Conservation (phyloP, 2,329 filamentous ascomycete genomes). For the Apiospora rasikravindrae region DNA sequence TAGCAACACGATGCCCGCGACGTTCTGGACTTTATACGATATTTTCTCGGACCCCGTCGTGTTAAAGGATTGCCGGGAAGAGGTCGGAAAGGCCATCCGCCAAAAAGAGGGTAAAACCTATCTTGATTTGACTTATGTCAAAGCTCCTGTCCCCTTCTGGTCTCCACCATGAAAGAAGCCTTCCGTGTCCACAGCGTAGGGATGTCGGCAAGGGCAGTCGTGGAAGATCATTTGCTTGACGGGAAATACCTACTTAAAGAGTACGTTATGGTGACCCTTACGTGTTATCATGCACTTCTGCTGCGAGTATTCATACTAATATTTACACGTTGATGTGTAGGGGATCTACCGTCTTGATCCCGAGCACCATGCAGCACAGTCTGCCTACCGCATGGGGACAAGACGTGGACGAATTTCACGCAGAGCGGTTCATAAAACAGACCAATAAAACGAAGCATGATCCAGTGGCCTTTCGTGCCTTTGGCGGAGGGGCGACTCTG, state of each 20-base stretch:
- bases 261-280: background rate
- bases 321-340: background rate
- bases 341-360: slow-evolving; percentile 27
- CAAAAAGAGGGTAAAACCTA: background rate
- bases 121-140: slow-evolving; percentile 25
- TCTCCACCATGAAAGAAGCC: slow-evolving; percentile 27
- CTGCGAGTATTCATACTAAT: background rate
- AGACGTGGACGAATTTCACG: slow-evolving; percentile 19
- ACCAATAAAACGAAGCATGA: background rate
- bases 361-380: slow-evolving; percentile 25
- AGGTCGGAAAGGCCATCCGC: slow-evolving; percentile 17
- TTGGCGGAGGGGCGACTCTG: slow-evolving; percentile 18
- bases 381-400: slow-evolving; percentile 24
- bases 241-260: slow-evolving; percentile 30
- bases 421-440: background rate
- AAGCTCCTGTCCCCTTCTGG: slow-evolving; percentile 23
- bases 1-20: slow-evolving; percentile 24
- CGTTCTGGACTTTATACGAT: slow-evolving; percentile 27
- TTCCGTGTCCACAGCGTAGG: slow-evolving; percentile 23
- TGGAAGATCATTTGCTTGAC: slow-evolving; percentile 28
- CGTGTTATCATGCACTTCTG: background rate
- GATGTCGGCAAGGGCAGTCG: slow-evolving; percentile 17
- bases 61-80: slow-evolving; percentile 24
- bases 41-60: slow-evolving; percentile 24
- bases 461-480: slow-evolving; percentile 13